Conservation (phyloP, 1,284 basidiomycete genomes). For the Meripilus lineatus region DNA sequence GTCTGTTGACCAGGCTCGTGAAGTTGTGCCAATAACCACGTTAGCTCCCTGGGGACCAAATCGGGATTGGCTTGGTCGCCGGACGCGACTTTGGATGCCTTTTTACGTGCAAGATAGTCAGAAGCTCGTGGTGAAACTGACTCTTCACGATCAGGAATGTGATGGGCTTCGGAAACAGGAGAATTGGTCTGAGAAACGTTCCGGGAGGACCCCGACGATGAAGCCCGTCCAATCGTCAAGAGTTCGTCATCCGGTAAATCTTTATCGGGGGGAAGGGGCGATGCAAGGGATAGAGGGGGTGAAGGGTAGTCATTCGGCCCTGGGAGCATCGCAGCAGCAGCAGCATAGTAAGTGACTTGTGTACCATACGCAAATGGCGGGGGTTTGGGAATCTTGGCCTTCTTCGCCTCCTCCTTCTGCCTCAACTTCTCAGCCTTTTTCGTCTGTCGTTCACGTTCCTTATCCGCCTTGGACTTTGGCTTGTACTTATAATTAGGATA, state of each 20-base stretch:
- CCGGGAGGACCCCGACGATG: no score
- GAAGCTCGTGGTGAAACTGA: no score
- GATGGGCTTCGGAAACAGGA: no score
- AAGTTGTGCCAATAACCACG: neutral
- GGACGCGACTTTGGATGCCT: neutral
- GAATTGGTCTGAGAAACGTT: no score
- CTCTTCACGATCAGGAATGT: no score
- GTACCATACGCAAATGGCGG: no score
- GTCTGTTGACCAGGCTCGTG: neutral
- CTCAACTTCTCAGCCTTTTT: neutral
- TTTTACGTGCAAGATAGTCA: neutral
- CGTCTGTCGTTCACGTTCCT: neutral
- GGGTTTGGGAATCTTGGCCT: neutral
- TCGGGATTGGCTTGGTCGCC: neutral
- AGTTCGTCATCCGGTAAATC: no score
- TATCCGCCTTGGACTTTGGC: slow-evolving; percentile 4
- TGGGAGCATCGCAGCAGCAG: no score
- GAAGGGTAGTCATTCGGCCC: slow-evolving; percentile 1
- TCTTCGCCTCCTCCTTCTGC: neutral
- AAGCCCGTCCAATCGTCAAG: no score
- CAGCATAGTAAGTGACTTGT: neutral
- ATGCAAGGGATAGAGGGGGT: neutral
- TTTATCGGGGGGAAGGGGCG: neutral
- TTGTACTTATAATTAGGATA: slow-evolving; percentile 9
- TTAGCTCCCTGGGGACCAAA: neutral